These are phyloP conservation scores for Domatiomyces catenatus DNA, from an alignment of 2,329 filamentous ascomycete species.

Conservation along the genomic window DNA sequence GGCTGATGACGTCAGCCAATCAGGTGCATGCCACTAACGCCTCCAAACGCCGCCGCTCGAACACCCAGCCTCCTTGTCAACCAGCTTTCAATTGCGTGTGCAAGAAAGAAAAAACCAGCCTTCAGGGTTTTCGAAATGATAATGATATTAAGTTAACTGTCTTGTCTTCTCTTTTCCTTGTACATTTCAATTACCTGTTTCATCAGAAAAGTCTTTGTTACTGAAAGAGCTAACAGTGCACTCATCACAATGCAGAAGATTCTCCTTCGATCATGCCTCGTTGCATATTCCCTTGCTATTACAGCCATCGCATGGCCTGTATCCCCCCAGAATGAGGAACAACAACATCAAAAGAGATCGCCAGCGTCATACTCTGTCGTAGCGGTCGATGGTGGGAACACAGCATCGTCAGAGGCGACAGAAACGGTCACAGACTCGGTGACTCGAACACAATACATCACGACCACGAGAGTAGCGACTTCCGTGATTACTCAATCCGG, in stretches of 20 bases:
- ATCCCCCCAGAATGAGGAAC: constrained; percentile 3
- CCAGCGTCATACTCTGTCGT: constrained; percentile 21
- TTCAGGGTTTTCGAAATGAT: not conserved
- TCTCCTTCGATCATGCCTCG: constrained; percentile 3
- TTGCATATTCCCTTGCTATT: constrained; percentile 1
- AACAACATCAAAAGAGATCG: constrained; percentile 4
- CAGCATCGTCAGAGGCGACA: constrained; percentile 11
- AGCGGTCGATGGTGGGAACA: constrained; percentile 20
- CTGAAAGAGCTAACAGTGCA: constrained; percentile 7
- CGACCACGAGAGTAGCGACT: constrained; percentile 19
- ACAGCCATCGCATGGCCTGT: constrained; percentile 6
- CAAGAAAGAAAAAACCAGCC: not conserved
- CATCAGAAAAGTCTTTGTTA: not conserved
- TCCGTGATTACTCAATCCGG: constrained; percentile 13
- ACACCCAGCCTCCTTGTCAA: not conserved
- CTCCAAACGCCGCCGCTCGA: too few relatives aligned
- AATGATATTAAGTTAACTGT: not conserved
- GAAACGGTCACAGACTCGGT: constrained; percentile 16
- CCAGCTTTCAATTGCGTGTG: not conserved
- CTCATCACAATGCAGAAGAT: constrained; percentile 1
- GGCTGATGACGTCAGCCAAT: constrained; percentile 7
- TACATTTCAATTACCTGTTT: not conserved
- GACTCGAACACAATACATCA: constrained; percentile 14
- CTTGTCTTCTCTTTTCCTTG: not conserved
- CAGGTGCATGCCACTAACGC: not conserved